Conservation (phyloP, 2,329 filamentous ascomycete species). For the Chrysoporthe cubensis region DNA sequence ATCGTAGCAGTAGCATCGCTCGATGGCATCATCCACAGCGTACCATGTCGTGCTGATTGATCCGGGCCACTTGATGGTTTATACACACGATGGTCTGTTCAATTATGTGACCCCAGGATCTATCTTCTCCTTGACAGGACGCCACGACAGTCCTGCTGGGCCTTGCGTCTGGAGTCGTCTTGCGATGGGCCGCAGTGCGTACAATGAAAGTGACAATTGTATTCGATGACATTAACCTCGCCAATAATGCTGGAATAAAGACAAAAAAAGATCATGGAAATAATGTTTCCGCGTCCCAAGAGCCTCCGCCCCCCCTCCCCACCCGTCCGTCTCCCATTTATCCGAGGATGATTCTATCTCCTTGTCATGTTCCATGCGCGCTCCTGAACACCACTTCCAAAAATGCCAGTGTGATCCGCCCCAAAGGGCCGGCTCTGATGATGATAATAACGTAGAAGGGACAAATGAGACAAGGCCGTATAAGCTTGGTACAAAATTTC, state of each 20-base stretch:
- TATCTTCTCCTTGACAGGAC: too few species aligned
- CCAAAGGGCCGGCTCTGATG: not conserved
- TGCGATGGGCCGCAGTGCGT: not conserved
- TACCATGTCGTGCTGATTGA: too few species aligned
- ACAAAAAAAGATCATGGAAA: not conserved
- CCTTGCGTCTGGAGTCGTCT: not conserved
- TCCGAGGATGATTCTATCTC: not conserved
- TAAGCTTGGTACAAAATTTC: not conserved
- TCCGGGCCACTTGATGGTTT: too few species aligned
- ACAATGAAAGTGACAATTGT: not conserved
- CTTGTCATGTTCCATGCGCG: not conserved
- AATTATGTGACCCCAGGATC: too few species aligned
- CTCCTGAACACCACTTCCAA: not conserved
- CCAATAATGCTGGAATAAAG: not conserved
- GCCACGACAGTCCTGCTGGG: too few species aligned
- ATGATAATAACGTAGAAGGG: not conserved
- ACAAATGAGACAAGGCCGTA: not conserved
- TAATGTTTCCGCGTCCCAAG: not conserved
- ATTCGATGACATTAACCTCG: not conserved
- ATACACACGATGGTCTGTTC: too few species aligned
- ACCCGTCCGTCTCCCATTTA: not conserved
- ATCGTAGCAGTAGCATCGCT: too few species aligned
- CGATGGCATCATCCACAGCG: too few species aligned
- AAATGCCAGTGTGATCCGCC: not conserved
- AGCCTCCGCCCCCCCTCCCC: not conserved